Base-by-base conservation (phyloP, 768 basidiomycete genomes). In the Nevesoporus exiguus region DNA sequence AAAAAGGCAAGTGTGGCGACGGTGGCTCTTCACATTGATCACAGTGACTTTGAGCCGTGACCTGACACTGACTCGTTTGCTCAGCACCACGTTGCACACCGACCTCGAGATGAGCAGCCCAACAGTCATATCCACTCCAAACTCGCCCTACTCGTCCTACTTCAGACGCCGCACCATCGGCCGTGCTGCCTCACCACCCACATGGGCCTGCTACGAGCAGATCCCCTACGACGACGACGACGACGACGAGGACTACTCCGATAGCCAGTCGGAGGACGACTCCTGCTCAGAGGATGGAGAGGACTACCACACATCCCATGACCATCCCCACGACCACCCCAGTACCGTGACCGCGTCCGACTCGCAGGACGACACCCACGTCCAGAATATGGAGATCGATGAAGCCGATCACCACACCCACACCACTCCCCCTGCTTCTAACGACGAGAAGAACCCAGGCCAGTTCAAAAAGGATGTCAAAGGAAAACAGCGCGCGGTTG, bases 151-250 rank as follows among this genome's bases (percentile, higher is more conserved):
- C 53, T 65, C 64, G 9, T 64, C 70, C 40, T 70, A 64, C 73
- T 86, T 77, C 52, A 73, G 86, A 50, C 83, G 85, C 48, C 86
- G 88, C 60, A 80, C 81, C 39, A 82, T 90, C 60, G 89, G 90
- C 22, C 81, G 89, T 49, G 89, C 90, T 36, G 83, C 89, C 17
- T 90, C 88, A 3, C 90, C 90, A 2, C 88, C 90, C 24, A 90
- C 88, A 0, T 91, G 89, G 89, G 88, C 88, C 11, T 92, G 88
- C 78, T 92, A 91, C 71, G 90, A 92, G 78, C 88, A 91, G 80
- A 91, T 91, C 69, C 85, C 84, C 57, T 82, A 76, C 72, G 82
- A 80, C 66, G 77, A 83, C 24, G 60, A 61, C 69, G 82, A 80
- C 61, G 77, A 82, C 61, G 81, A 81, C 40, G 76, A 64, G 7